Evolutionary conservation across 2,329 filamentous ascomycete genomes (phyloP).

Genomic region (Bertia moriformis): DNA sequence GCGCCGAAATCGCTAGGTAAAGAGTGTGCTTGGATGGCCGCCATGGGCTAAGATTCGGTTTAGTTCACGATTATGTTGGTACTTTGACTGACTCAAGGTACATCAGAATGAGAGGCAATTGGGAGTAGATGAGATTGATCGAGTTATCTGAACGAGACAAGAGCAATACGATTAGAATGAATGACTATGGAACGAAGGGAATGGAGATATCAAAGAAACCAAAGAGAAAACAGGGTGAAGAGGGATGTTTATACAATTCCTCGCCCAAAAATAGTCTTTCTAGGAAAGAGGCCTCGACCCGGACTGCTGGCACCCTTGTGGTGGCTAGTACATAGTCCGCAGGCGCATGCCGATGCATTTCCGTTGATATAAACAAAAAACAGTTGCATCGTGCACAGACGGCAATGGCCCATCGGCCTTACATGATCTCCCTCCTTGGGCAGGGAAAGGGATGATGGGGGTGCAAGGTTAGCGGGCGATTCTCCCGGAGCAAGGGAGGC

Average conservation of each 20-base stretch:
- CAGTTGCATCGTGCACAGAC: slow-evolving; percentile 14
- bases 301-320: slow-evolving; percentile 3
- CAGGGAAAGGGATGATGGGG: slow-evolving; percentile 4
- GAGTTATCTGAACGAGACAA: too few relatives aligned
- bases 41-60: slow-evolving; percentile 17
- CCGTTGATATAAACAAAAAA: slow-evolving; percentile 19
- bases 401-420: slow-evolving; percentile 19
- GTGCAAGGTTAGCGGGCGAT: too few relatives aligned
- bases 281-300: too few relatives aligned
- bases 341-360: slow-evolving; percentile 19
- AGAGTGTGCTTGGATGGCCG: slow-evolving; percentile 14
- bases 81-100: slow-evolving; percentile 6
- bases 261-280: slow-evolving; percentile 4
- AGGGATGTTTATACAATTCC: slow-evolving; percentile 18
- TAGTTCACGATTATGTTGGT: slow-evolving; percentile 4
- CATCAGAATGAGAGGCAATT: too few relatives aligned
- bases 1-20: slow-evolving; percentile 16
- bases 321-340: slow-evolving; percentile 11
- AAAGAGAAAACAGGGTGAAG: slow-evolving; percentile 7
- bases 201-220: not conserved
- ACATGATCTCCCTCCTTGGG: slow-evolving; percentile 19
- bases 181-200: slow-evolving; percentile 3
- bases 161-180: too few relatives aligned
- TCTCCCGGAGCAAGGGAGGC: too few relatives aligned
- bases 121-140: too few relatives aligned